Evolutionary conservation across 805 yeast species (phyloP), one percentile per base, ranked within the genome.

Genomic region (Teunomyces stri): DNA sequence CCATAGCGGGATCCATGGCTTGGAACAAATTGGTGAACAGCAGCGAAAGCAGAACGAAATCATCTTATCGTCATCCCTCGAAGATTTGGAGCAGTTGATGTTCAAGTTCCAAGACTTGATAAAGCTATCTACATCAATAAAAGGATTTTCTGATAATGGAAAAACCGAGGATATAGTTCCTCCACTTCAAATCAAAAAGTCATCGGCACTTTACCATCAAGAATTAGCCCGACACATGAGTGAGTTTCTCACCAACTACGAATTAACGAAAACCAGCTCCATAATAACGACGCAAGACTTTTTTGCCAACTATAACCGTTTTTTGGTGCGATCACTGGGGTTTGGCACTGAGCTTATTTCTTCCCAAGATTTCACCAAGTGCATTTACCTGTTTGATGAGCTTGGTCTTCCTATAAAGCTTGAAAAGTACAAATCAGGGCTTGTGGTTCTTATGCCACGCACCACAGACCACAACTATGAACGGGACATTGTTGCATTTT

Each of bases 201-300:
- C 51, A 1, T 66, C 73, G 5, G 47, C 59, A 11, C 55, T 75
- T n/a, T 79, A 77, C 50, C 66, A 78, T 25, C 80, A 81, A 49
- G 96, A 89, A 57, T 68, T 89, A 13, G 80, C 97, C 0, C 75
- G 96, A 45, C 91, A 89, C 57, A 60, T 92, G 2, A 83, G 89
- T 35, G 96, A 87, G 55, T 90, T 81, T 62, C 68, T 87, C 51
- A 57, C 58, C 5, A 65, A 51, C 33, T 58, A 51, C 38, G 65
- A 60, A 45, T 58, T 72, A 38, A 62, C 66, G 3, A 60, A 55
- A 38, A 43, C 51, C 4, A 64, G 72, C 3, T 62, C 75, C 5
- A 72, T 72, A 69, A 61, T 69, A 21, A 69, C 78, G 3, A 48
- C 64, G 1, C 76, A 68, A 48, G 78, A 72, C 46, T 52, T 67